A percentile compares a stretch with the other conserved stretches of the same genome.
phyloP scores from a whole-genome alignment of 192 early-diverging fungal species.

The Spizellomyces sp. region DNA sequence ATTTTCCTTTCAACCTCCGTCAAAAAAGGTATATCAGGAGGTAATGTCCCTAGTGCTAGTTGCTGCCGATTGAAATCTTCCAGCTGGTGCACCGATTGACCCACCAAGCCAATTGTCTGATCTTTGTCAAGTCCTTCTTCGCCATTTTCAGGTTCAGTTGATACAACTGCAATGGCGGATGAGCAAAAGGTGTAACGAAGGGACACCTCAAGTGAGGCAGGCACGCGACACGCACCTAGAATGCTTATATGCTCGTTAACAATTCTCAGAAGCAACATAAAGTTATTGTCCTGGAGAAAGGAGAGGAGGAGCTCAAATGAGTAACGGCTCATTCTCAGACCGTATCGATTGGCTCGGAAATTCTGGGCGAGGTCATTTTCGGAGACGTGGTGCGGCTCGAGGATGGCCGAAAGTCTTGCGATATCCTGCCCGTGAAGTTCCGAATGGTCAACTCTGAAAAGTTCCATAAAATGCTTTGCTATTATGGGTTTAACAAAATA shows the following conservation, averaged over 20 bases:
- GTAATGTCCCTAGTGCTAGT: slow-evolving; percentile 72
- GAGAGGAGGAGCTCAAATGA: slow-evolving; percentile 87
- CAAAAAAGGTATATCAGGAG: slow-evolving; percentile 70
- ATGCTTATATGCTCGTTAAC: slow-evolving; percentile 93
- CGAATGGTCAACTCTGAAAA: slow-evolving; percentile 73
- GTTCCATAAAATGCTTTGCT: slow-evolving; percentile 78
- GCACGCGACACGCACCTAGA: slow-evolving; percentile 26
- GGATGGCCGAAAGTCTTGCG: slow-evolving; percentile 65
- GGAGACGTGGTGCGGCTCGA: slow-evolving; percentile 71
- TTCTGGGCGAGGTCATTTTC: slow-evolving; percentile 81
- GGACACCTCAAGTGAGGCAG: neutral
- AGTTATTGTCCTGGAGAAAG: slow-evolving; percentile 92
- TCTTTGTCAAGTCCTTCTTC: slow-evolving; percentile 22
- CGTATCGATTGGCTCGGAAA: slow-evolving; percentile 84
- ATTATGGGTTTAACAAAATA: slow-evolving; percentile 3
- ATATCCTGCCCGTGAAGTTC: slow-evolving; percentile 79
- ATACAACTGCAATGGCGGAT: neutral
- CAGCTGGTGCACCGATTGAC: slow-evolving; percentile 42
- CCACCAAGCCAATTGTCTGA: slow-evolving; percentile 26
- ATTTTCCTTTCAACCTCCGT: slow-evolving; percentile 82
- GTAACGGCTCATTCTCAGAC: slow-evolving; percentile 79
- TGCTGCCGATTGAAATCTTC: slow-evolving; percentile 81
- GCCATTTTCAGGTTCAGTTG: slow-evolving; percentile 1
- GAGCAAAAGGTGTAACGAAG: neutral
- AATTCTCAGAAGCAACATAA: slow-evolving; percentile 82